A percentile compares a stretch with the other conserved stretches of the same genome.
Evolutionary conservation across 352 stramenopile genomes (phyloP).

Genomic region (Aphanomyces euteiches): DNA sequence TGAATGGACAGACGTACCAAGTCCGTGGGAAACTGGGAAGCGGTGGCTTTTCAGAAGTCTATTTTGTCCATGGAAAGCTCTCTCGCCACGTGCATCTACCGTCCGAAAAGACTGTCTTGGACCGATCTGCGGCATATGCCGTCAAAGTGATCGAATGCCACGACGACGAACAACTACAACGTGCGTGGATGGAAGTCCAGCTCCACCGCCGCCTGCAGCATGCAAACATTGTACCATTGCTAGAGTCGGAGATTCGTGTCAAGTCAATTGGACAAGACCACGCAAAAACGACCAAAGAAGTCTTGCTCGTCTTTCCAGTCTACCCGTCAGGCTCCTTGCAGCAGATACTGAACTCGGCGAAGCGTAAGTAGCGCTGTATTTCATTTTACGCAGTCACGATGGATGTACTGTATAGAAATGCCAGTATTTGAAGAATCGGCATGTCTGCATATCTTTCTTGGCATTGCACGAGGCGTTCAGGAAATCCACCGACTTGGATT

Average conservation of each 20-base stretch:
- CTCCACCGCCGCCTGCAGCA: slow-evolving; percentile 60
- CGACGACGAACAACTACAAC: slow-evolving; percentile 53
- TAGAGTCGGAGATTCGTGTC: slow-evolving; percentile 48
- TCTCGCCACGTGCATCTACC: background rate
- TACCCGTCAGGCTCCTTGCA: slow-evolving; percentile 55
- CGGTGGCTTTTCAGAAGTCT: slow-evolving; percentile 70
- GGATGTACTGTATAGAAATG: slow-evolving; percentile 32
- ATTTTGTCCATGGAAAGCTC: slow-evolving; percentile 43
- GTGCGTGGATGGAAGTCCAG: slow-evolving; percentile 64
- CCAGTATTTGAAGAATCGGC: slow-evolving; percentile 42
- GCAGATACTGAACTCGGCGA: slow-evolving; percentile 37
- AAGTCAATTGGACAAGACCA: slow-evolving; percentile 13
- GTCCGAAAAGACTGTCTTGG: background rate
- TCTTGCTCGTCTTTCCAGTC: slow-evolving; percentile 61
- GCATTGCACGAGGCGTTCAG: slow-evolving; percentile 51
- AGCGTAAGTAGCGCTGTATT: no score
- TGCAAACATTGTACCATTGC: slow-evolving; percentile 48
- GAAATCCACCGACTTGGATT: slow-evolving; percentile 55
- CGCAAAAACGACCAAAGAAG: slow-evolving; percentile 41
- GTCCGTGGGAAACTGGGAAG: slow-evolving; percentile 52
- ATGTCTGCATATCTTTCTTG: slow-evolving; percentile 25
- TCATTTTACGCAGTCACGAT: no score
- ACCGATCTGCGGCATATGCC: slow-evolving; percentile 37
- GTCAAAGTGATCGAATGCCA: slow-evolving; percentile 61
- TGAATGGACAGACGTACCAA: slow-evolving; percentile 58